Evolutionary conservation across 805 yeast genomes (phyloP).

Genomic region (Spathaspora girioi): DNA sequence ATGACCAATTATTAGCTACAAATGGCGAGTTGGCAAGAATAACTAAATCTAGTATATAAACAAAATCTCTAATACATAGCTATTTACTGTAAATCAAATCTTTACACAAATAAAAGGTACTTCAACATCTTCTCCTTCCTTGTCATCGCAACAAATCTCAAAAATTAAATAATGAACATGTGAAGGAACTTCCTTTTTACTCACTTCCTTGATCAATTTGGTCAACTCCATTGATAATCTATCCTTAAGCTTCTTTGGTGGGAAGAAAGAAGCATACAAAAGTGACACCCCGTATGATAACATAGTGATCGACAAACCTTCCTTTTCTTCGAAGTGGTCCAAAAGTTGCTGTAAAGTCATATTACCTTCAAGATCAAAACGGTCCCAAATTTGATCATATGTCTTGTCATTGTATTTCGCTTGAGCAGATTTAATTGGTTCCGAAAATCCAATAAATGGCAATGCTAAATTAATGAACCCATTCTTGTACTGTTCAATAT

Average conservation of each 20-base stretch:
- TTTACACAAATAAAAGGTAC: conserved; percentile 79
- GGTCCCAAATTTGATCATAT: conserved; percentile 92
- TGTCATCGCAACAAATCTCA: conserved; percentile 90
- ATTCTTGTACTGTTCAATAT: conserved; percentile 84
- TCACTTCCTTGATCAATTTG: conserved; percentile 75
- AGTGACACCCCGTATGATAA: conserved; percentile 86
- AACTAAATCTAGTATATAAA: conserved; percentile 1
- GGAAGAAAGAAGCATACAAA: conserved; percentile 89
- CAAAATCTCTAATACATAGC: not conserved
- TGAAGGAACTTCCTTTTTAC: conserved; percentile 74
- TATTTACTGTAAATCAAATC: conserved; percentile 13
- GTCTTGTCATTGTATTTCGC: conserved; percentile 74
- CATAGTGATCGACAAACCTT: conserved; percentile 88
- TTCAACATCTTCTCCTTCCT: conserved; percentile 91
- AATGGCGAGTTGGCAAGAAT: conserved; percentile 3
- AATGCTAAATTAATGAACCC: conserved; percentile 90
- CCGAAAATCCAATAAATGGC: conserved; percentile 96
- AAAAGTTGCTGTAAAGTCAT: conserved; percentile 71
- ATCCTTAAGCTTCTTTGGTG: conserved; percentile 83
- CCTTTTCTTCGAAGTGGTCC: conserved; percentile 71
- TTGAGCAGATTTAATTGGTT: conserved; percentile 85
- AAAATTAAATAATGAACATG: conserved; percentile 77
- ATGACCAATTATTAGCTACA: conserved; percentile 8
- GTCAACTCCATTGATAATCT: conserved; percentile 66
- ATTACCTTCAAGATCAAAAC: conserved; percentile 80